Percentiles rank a stretch among this genome's conserved stretches.
These are phyloP conservation scores for Pseudoneurospora amorphoporcata DNA, from an alignment of 495 filamentous ascomycete species.

Conservation along the genomic window DNA sequence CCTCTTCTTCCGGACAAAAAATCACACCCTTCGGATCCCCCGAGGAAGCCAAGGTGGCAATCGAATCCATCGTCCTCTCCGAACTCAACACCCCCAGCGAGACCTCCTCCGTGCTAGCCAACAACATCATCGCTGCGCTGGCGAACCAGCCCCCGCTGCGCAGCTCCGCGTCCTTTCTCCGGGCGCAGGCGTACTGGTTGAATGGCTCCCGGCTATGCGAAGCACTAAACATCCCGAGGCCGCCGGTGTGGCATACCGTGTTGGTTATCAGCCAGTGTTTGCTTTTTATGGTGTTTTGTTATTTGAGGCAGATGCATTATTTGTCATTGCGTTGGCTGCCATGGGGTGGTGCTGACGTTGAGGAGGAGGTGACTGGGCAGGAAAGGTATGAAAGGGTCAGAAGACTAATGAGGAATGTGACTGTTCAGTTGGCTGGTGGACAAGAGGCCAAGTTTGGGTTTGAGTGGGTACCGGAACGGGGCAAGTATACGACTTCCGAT, in stretches of 20 bases:
- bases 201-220: conserved; percentile 56
- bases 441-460: conserved; percentile 48
- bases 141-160: conserved; percentile 53
- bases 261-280: conserved; percentile 60
- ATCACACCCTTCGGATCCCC: conserved; percentile 46
- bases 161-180: conserved; percentile 50
- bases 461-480: conserved; percentile 48
- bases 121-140: conserved; percentile 63
- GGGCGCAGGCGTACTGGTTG: conserved; percentile 55
- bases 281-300: conserved; percentile 48
- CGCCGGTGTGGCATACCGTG: conserved; percentile 45
- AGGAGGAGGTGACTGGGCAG: not conserved
- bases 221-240: conserved; percentile 46
- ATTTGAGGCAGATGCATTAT: conserved; percentile 26
- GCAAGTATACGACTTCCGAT: conserved; percentile 11
- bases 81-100: conserved; percentile 51
- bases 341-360: conserved; percentile 28
- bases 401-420: not conserved
- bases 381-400: not conserved
- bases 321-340: not conserved
- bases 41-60: conserved; percentile 43
- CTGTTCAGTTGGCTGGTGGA: conserved; percentile 13
- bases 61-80: conserved; percentile 53
- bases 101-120: conserved; percentile 51
- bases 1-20: conserved; percentile 29